A percentile compares a stretch with the other conserved stretches of the same genome.
phyloP scores from a whole-genome alignment of 176 grass and related monocot genomes.

The Paspalum notatum region DNA sequence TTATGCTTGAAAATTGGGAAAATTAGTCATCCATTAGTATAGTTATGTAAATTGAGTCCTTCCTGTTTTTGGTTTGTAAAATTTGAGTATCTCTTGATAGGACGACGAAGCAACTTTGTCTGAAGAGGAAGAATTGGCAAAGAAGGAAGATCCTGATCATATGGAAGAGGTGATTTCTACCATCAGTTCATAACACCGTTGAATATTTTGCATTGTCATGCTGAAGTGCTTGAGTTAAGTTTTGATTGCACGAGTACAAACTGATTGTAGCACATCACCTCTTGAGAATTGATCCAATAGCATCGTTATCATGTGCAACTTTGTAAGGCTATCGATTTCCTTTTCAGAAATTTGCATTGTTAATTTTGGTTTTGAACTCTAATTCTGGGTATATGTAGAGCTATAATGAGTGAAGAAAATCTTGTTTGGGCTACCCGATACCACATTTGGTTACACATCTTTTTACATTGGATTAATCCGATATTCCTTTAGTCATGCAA shows the following conservation, averaged over 20 bases:
- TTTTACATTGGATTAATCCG: neutral
- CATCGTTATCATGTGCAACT: constrained; percentile 13
- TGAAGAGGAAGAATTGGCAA: constrained; percentile 96
- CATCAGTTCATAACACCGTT: constrained; percentile 26
- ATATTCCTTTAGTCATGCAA: neutral
- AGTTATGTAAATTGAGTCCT: constrained; percentile 14
- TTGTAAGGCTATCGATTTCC: neutral
- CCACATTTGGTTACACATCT: neutral
- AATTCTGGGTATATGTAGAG: constrained; percentile 13
- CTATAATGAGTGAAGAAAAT: neutral
- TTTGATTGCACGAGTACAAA: constrained; percentile 9
- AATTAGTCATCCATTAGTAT: constrained; percentile 7
- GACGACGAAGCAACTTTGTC: constrained; percentile 95
- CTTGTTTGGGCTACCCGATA: constrained; percentile 21
- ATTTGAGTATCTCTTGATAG: constrained; percentile 50
- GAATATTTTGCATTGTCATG: neutral
- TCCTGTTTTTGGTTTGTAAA: neutral
- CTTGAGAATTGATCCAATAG: neutral
- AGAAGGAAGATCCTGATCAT: constrained; percentile 70
- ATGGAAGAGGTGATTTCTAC: constrained; percentile 61
- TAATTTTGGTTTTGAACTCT: neutral
- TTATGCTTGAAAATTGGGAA: constrained; percentile 14
- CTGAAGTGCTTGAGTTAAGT: constrained; percentile 27
- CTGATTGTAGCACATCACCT: neutral
- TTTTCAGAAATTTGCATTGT: constrained; percentile 3